Base-by-base conservation (phyloP, 441 rosid genomes). In the Euphorbia celastroides region DNA sequence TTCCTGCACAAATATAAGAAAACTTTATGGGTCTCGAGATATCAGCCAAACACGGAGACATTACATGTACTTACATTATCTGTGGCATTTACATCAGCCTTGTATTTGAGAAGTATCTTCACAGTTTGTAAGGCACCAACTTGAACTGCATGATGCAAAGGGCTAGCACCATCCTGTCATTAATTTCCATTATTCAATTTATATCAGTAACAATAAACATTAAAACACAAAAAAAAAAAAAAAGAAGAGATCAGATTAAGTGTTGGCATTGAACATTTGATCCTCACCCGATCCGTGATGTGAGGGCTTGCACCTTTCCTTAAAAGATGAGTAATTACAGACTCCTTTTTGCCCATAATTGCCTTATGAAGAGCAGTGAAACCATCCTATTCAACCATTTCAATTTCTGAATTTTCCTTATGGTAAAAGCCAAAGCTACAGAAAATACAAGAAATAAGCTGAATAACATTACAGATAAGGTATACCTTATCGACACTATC, bases 101-200 rank as follows among this genome's bases (percentile, higher is more conserved):
- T 61, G 76, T 77, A 86, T 70, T 87, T 93, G 62, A 90, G 80
- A 66, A 93, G 75, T 46, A 90, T 81, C 72, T 90, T 93, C 66
- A 93, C 96, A 72, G 89, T 88, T 75, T 88, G 94, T 72, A 73
- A 27, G 12, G 86, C 84, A 62, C 84, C 80, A 72, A 78, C 93
- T 70, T 93, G 94, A 80, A 86, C 96, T n/a, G 98, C 98, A 59
- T 87, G 89, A 66, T 93, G 97, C 73, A 93, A 87, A 1, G 88
- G 82, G 69, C 85, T 81, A 51, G 96, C 98, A 62, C 96, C 96
- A 66, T 88, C 94, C 97, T 90, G 77, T 74, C 32, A 16, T n/a
- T n/a, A n/a, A n/a, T 41, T 65, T 66, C 5, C 62, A 71, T 20
- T 48, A 68, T 42, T 23, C 57, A 11, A 38, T 25, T 51, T 17